Conservation (phyloP, 768 basidiomycete species). For the Lactarius deliciosus region DNA sequence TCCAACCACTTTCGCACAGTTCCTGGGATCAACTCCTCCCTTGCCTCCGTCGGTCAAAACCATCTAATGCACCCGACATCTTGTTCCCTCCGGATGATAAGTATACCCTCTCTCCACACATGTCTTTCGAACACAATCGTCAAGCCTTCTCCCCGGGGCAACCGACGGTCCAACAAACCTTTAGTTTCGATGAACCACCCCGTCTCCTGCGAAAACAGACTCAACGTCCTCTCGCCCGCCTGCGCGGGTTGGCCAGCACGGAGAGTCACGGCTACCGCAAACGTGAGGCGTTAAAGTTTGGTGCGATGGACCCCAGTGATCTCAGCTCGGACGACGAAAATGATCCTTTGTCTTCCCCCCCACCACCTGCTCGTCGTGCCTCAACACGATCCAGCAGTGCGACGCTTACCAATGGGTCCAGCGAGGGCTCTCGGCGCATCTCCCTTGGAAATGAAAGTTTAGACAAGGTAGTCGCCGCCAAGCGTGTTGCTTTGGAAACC, state of each 20-base stretch:
- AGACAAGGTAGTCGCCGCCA: conserved; percentile 26
- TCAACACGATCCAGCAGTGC: conserved; percentile 31
- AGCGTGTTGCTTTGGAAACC: conserved; percentile 9
- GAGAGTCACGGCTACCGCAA: conserved; percentile 39
- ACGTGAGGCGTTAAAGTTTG: conserved; percentile 43
- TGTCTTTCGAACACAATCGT: conserved; percentile 14
- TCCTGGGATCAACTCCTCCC: conserved; percentile 53
- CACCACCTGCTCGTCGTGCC: conserved; percentile 21
- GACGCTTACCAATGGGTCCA: conserved; percentile 32
- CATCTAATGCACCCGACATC: conserved; percentile 8
- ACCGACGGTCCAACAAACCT: background rate
- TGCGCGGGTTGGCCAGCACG: conserved; percentile 17
- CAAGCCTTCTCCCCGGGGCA: conserved; percentile 1
- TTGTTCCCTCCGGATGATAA: conserved; percentile 20
- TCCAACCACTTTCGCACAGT: conserved; percentile 48
- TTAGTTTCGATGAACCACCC: conserved; percentile 11
- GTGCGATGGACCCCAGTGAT: conserved; percentile 35
- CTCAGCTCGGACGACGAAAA: conserved; percentile 52
- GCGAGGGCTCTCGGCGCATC: conserved; percentile 21
- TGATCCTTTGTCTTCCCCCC: conserved; percentile 26
- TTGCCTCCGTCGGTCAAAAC: conserved; percentile 22
- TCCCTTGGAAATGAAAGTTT: conserved; percentile 28
- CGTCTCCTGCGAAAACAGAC: conserved; percentile 12
- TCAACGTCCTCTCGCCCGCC: conserved; percentile 10
- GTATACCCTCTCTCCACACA: conserved; percentile 4